Evolutionary conservation across 2,329 filamentous ascomycete species (phyloP).

Genomic region (Colletotrichum costaricense): DNA sequence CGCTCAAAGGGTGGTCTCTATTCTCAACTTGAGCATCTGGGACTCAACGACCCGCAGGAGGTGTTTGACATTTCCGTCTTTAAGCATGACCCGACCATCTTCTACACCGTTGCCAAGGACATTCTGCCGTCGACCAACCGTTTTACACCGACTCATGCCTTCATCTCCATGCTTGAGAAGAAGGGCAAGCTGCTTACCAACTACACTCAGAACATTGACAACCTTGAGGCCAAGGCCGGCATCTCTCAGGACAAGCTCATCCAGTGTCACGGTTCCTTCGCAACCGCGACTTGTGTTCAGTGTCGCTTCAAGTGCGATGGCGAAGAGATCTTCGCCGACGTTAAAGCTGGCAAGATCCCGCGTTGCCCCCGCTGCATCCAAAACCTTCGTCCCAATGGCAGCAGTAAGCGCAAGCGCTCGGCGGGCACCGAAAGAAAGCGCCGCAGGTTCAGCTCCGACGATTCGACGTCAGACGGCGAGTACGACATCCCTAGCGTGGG

Average conservation of each 20-base stretch:
- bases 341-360: conserved; percentile 81
- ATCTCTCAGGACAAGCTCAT: conserved; percentile 85
- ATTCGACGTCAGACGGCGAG: conserved; percentile 57
- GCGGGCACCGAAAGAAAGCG: conserved; percentile 51
- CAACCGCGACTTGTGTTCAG: conserved; percentile 87
- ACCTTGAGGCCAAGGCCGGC: conserved; percentile 89
- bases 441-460: conserved; percentile 49
- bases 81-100: conserved; percentile 85
- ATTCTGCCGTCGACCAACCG: conserved; percentile 84
- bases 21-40: conserved; percentile 82
- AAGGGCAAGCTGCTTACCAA: conserved; percentile 93
- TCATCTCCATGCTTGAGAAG: conserved; percentile 89
- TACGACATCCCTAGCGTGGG: conserved; percentile 73
- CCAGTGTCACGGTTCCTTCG: conserved; percentile 97
- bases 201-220: conserved; percentile 99
- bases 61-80: conserved; percentile 95
- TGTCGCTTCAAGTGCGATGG: conserved; percentile 81
- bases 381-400: conserved; percentile 53
- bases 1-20: conserved; percentile 95
- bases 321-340: conserved; percentile 81
- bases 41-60: conserved; percentile 87
- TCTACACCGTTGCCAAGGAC: conserved; percentile 91
- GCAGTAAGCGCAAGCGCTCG: conserved; percentile 53
- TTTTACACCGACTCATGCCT: conserved; percentile 92
- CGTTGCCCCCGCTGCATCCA: conserved; percentile 79